These are phyloP conservation scores for Gillenia trifoliata DNA, from an alignment of 306 rosid species.

Conservation along the genomic window DNA sequence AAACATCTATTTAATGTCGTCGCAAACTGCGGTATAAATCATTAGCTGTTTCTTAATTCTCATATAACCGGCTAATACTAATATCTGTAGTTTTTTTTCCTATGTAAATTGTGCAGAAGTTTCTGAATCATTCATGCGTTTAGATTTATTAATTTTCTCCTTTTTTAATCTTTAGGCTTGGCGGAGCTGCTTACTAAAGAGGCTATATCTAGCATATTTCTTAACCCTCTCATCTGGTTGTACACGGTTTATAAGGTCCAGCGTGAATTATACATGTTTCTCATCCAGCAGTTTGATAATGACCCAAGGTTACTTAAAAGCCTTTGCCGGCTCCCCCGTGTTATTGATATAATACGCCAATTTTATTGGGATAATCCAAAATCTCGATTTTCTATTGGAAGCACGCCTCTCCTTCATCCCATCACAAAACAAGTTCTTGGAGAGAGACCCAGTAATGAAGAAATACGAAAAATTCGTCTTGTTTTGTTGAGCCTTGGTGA, in stretches of 20 bases:
- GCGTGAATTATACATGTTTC: constrained; percentile 93
- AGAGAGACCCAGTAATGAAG: constrained; percentile 70
- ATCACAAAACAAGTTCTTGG: constrained; percentile 37
- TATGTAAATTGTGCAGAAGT: background rate
- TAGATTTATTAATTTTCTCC: constrained; percentile 9
- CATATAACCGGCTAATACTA: background rate
- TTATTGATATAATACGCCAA: constrained; percentile 75
- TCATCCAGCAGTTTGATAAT: constrained; percentile 87
- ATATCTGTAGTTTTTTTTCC: background rate
- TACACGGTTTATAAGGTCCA: constrained; percentile 72
- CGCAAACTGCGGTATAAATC: constrained; percentile 62
- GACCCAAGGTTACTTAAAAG: constrained; percentile 82
- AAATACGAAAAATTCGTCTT: constrained; percentile 90
- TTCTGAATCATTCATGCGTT: constrained; percentile 11
- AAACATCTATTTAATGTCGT: constrained; percentile 74
- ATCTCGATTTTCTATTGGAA: constrained; percentile 47
- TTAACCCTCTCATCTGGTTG: constrained; percentile 88
- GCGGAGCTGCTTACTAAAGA: constrained; percentile 74
- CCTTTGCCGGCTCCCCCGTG: constrained; percentile 78
- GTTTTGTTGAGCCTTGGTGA: constrained; percentile 94
- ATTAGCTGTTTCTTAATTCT: background rate
- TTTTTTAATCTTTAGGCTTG: constrained; percentile 46
- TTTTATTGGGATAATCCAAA: constrained; percentile 69
- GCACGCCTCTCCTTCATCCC: constrained; percentile 49
- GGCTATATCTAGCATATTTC: constrained; percentile 82